Conservation (phyloP, 2,329 filamentous ascomycete genomes). For the Phoma herbarum region DNA sequence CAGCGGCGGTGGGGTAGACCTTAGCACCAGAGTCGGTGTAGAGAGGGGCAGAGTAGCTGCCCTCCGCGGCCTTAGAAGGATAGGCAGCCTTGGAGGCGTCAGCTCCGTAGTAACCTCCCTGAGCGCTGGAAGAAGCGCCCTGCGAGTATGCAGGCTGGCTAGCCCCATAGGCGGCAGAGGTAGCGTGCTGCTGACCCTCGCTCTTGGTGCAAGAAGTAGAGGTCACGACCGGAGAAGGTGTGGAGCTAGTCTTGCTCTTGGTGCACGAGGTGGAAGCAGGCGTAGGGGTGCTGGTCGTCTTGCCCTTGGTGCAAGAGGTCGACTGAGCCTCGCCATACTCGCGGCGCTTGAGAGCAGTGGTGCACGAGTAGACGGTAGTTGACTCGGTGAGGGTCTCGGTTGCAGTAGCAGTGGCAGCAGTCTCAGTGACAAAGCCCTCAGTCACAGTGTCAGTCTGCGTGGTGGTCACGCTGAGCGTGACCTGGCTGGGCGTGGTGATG, state of each 20-base stretch:
- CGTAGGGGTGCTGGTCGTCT: slow-evolving; percentile 13
- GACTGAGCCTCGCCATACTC: slow-evolving; percentile 9
- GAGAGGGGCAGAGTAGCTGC: neutral
- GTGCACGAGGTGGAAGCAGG: slow-evolving; percentile 16
- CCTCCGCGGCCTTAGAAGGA: neutral
- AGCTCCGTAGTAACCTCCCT: slow-evolving; percentile 2
- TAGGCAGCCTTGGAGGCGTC: slow-evolving; percentile 3
- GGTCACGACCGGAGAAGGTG: slow-evolving; percentile 7
- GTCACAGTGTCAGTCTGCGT: slow-evolving; percentile 18
- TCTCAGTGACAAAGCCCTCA: slow-evolving; percentile 14
- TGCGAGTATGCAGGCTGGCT: slow-evolving; percentile 7
- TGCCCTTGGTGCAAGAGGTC: slow-evolving; percentile 22
- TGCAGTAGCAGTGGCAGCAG: slow-evolving; percentile 10
- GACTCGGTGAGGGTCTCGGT: slow-evolving; percentile 9
- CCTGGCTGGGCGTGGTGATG: slow-evolving; percentile 20
- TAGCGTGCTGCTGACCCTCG: slow-evolving; percentile 9
- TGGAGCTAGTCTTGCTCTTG: slow-evolving; percentile 10
- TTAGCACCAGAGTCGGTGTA: slow-evolving; percentile 2
- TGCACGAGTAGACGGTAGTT: slow-evolving; percentile 15
- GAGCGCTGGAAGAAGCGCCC: neutral
- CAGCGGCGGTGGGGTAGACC: neutral
- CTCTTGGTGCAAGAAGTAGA: slow-evolving; percentile 13
- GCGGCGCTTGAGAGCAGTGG: slow-evolving; percentile 13
- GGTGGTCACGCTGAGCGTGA: slow-evolving; percentile 11
- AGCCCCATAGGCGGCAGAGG: slow-evolving; percentile 7